A percentile compares a stretch with the other conserved stretches of the same genome.
phyloP scores from a whole-genome alignment of 2,329 filamentous ascomycete genomes.

The Leptographium lundbergii region DNA sequence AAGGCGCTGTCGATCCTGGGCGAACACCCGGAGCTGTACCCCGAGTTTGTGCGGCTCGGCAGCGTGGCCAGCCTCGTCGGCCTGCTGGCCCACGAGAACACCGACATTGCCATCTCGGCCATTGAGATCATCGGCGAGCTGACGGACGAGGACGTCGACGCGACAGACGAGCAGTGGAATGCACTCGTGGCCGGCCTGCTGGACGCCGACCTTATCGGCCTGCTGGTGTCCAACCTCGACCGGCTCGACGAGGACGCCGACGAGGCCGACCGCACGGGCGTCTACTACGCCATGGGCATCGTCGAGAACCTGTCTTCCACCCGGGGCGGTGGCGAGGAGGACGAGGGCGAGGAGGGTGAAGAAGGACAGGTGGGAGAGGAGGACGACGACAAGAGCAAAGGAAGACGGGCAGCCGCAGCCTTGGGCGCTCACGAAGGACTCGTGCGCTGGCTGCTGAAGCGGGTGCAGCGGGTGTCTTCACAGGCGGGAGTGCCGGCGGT shows the following conservation, averaged over 20 bases:
- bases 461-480: constrained; percentile 56
- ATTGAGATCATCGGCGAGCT: constrained; percentile 84
- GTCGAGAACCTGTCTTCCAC: constrained; percentile 72
- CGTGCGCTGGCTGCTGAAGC: constrained; percentile 60
- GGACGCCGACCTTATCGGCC: constrained; percentile 57
- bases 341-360: background rate
- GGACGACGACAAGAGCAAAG: background rate
- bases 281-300: constrained; percentile 75
- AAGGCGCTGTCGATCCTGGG: constrained; percentile 76
- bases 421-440: constrained; percentile 58
- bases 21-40: constrained; percentile 75
- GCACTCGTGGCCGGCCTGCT: constrained; percentile 54
- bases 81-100: constrained; percentile 86
- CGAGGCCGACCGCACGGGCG: constrained; percentile 62
- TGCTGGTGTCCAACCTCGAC: constrained; percentile 65
- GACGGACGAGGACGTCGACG: constrained; percentile 83
- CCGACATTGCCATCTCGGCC: constrained; percentile 85
- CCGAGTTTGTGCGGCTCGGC: constrained; percentile 64
- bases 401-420: constrained; percentile 48
- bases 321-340: constrained; percentile 22
- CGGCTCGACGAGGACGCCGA: constrained; percentile 64
- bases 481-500: constrained; percentile 26
- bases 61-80: constrained; percentile 63
- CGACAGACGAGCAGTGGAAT: constrained; percentile 71
- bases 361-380: background rate